These are phyloP conservation scores for Coelastrella sp. DNA, from an alignment of 139 green algal genomes.

Conservation along the genomic window DNA sequence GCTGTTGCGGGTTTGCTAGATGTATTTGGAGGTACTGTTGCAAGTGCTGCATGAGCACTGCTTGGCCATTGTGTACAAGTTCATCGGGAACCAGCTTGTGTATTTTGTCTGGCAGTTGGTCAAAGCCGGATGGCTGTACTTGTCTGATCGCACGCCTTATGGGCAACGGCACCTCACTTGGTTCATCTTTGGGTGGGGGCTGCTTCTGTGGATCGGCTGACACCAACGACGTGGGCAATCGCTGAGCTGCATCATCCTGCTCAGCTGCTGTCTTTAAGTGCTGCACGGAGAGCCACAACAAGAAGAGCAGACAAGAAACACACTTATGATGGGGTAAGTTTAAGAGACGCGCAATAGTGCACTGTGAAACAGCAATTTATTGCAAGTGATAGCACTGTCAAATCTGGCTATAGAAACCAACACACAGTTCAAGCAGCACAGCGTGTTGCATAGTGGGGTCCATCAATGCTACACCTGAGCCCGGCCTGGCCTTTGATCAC, in stretches of 20 bases:
- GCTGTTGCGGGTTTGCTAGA: no score
- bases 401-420: no score
- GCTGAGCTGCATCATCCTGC: background rate
- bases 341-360: no score
- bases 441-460: no score
- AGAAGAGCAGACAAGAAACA: background rate
- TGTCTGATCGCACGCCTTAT: background rate
- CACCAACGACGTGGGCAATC: background rate
- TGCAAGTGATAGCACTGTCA: no score
- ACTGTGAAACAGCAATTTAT: no score
- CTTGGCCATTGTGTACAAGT: background rate
- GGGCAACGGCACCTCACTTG: background rate
- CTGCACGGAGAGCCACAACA: background rate
- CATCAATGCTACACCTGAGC: no score
- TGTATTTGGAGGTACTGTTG: slow-evolving; percentile 24
- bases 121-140: background rate
- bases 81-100: slow-evolving; percentile 2
- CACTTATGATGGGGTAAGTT: no score
- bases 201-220: no score
- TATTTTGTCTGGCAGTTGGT: background rate
- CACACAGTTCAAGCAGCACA: no score
- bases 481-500: no score
- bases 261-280: background rate
- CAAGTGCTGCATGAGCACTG: slow-evolving; percentile 11
- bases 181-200: background rate